Percentiles rank a stretch among this genome's conserved stretches.
phyloP scores from a whole-genome alignment of 768 basidiomycete genomes.

The Hericium coralloides region DNA sequence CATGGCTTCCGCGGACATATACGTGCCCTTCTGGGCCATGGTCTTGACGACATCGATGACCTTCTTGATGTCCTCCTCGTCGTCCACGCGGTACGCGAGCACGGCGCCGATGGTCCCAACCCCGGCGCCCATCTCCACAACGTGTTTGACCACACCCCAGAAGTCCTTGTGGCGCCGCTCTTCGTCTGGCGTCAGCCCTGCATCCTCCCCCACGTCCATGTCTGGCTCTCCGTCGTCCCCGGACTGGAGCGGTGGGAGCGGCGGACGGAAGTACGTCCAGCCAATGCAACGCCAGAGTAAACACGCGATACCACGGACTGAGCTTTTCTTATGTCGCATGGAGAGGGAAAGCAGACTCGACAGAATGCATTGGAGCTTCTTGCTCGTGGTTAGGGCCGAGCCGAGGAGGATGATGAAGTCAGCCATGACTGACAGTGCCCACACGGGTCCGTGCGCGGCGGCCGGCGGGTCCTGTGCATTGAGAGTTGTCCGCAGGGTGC shows the following conservation, averaged over 20 bases:
- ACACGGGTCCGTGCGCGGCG: conserved; percentile 69
- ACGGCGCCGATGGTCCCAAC: conserved; percentile 46
- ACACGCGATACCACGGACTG: conserved; percentile 52
- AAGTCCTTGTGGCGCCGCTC: conserved; percentile 21
- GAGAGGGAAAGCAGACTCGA: conserved; percentile 43
- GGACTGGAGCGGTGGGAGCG: conserved; percentile 19
- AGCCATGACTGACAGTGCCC: conserved; percentile 63
- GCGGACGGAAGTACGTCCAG: conserved; percentile 61
- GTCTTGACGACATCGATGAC: conserved; percentile 39
- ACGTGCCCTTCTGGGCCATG: conserved; percentile 50
- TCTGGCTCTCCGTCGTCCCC: conserved; percentile 21
- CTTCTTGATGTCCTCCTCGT: conserved; percentile 34
- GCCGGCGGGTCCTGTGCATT: conserved; percentile 43
- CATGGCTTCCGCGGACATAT: conserved; percentile 45
- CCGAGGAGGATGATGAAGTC: conserved; percentile 60
- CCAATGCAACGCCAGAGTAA: conserved; percentile 56
- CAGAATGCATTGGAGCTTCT: conserved; percentile 35
- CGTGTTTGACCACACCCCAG: conserved; percentile 42
- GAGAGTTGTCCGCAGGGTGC: conserved; percentile 60
- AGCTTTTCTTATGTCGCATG: conserved; percentile 53
- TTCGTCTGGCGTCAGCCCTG: conserved; percentile 19
- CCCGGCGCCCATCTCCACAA: conserved; percentile 53
- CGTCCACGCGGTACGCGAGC: conserved; percentile 26
- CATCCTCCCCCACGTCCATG: conserved; percentile 15
- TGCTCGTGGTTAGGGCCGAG: conserved; percentile 38